phyloP scores from a whole-genome alignment of 768 basidiomycete species.

The Punctularia strigosozonata region DNA sequence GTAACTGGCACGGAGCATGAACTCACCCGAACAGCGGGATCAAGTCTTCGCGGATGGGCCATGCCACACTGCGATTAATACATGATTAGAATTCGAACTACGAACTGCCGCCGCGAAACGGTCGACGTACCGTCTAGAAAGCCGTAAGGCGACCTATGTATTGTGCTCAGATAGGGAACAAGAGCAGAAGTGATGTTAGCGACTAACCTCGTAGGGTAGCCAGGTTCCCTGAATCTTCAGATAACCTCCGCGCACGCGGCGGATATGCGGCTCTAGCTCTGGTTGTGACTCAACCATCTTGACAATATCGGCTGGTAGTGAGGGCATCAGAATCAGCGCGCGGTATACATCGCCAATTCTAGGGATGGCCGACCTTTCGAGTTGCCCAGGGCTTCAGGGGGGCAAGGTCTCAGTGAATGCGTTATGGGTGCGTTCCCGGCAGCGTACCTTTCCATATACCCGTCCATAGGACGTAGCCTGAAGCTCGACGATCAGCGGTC shows the following conservation, averaged over 20 bases:
- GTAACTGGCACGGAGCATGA: conserved; percentile 4
- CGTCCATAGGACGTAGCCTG: conserved; percentile 85
- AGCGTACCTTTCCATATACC: conserved; percentile 84
- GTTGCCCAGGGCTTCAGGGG: conserved; percentile 59
- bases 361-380: conserved; percentile 56
- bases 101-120: not conserved
- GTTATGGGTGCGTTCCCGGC: not conserved
- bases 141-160: conserved; percentile 58
- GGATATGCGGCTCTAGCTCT: conserved; percentile 70
- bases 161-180: conserved; percentile 6
- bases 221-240: conserved; percentile 90
- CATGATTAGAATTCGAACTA: too few species aligned
- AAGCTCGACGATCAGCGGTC: too few species aligned
- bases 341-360: not conserved
- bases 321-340: conserved; percentile 4
- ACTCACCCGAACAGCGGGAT: conserved; percentile 79
- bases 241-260: conserved; percentile 78
- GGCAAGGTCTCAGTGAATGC: conserved; percentile 3
- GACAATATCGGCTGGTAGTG: conserved; percentile 67
- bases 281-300: conserved; percentile 90
- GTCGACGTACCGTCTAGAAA: conserved; percentile 60
- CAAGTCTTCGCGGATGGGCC: conserved; percentile 78
- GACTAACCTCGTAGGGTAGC: conserved; percentile 80
- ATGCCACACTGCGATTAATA: conserved; percentile 71
- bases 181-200: conserved; percentile 3